Evolutionary conservation across 805 yeast species (phyloP), one percentile per base, ranked within the genome.

Genomic region (Zygotorulaspora florentina): DNA sequence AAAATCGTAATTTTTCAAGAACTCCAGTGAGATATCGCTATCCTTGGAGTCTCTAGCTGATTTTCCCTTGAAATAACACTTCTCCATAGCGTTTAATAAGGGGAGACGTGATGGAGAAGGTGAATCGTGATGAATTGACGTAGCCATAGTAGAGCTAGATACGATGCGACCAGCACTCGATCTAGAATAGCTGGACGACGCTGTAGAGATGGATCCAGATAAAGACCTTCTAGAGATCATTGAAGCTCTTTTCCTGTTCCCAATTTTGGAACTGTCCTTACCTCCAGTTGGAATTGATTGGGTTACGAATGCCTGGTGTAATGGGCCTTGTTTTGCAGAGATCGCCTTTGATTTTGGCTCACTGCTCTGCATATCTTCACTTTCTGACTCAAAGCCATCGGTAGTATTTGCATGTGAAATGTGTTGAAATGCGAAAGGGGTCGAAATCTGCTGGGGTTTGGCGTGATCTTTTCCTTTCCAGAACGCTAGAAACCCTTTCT

Each of bases 391-490:
- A 26, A 47, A 47, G 1, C 51, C 53, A 5, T 51, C 39, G 20
- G 54, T 53, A 12, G 61, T 58, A 41, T 68, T 68, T 7, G 71
- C 66, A 46, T 70, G 74, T 8, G 71, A 66, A 16, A 70, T 66
- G 53, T 70, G 74, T 15, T 64, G 67, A 48, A 70, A 70, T 3
- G 54, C 68, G 45, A 61, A 70, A 2, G 74, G 74, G 1, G 68
- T 62, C 1, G 72, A 68, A 10, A 70, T 69, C 36, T 40, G 40
- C 31, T 44, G 51, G 20, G 36, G 15, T 8, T 31, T 37, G 26
- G 29, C 43, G 11, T 43, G 35, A 16, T 56, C 51, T 27, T 52
- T 57, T 26, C 54, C 55, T 47, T 59, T 63, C 47, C 68, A 68
- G 18, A 65, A 52, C n/a, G 54, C 55, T n/a, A 64, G 43, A 12